Percentiles rank a stretch among this genome's conserved stretches.
Conservation (phyloP, 176 grass and related monocot species). For the Triticum turgidum region DNA sequence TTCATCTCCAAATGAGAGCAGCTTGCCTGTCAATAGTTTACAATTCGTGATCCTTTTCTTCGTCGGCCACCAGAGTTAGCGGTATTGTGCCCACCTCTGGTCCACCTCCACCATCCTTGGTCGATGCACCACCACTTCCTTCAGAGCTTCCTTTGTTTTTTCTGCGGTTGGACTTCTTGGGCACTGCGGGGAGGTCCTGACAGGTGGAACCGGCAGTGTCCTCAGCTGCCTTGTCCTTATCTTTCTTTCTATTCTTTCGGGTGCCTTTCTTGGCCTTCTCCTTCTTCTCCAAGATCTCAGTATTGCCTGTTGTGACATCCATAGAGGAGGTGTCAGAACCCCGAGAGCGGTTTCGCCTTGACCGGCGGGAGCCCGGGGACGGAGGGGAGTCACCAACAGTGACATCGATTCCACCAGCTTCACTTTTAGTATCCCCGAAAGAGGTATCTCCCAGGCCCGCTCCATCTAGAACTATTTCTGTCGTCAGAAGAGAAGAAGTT, state of each 20-base stretch:
- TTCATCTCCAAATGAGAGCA: neutral
- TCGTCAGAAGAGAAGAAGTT: neutral
- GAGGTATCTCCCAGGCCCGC: conserved; percentile 54
- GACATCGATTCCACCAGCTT: conserved; percentile 10
- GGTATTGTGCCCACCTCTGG: conserved; percentile 33
- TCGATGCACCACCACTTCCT: conserved; percentile 8
- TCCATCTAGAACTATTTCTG: conserved; percentile 64
- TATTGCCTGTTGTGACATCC: conserved; percentile 13
- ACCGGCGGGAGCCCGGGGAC: conserved; percentile 38
- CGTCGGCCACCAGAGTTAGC: conserved; percentile 19
- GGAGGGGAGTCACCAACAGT: conserved; percentile 24
- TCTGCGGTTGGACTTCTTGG: conserved; percentile 73
- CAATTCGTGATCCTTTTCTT: conserved; percentile 20
- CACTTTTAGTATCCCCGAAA: conserved; percentile 31
- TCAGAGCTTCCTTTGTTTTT: conserved; percentile 54
- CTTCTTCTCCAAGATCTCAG: conserved; percentile 38
- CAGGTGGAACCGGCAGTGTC: conserved; percentile 7
- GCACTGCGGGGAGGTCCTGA: conserved; percentile 65
- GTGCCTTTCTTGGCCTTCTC: conserved; percentile 55
- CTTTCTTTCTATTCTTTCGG: conserved; percentile 58
- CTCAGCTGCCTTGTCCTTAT: conserved; percentile 34
- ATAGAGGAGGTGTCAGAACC: conserved; percentile 49
- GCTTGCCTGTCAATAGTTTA: neutral
- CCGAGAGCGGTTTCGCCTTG: conserved; percentile 68
- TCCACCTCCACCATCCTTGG: conserved; percentile 26